Percentiles rank a stretch among this genome's conserved stretches.
phyloP scores from a whole-genome alignment of 495 filamentous ascomycete genomes.

The Cenococcum geophilum region DNA sequence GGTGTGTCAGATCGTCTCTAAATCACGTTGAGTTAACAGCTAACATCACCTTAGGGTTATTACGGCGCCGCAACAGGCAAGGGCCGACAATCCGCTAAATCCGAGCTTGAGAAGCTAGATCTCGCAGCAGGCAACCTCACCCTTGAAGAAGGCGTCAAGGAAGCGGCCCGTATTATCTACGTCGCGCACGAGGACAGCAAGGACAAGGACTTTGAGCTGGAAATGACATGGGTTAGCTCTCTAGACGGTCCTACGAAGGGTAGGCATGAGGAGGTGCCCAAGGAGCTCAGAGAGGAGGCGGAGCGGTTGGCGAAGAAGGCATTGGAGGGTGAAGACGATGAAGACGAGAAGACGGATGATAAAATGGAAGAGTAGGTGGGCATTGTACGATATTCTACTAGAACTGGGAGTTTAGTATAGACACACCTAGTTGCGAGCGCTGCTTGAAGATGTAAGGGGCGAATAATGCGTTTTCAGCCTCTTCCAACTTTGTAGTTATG shows the following conservation, averaged over 20 bases:
- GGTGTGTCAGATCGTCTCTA: slow-evolving; percentile 45
- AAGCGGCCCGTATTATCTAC: slow-evolving; percentile 94
- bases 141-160: slow-evolving; percentile 82
- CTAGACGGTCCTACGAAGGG: slow-evolving; percentile 81
- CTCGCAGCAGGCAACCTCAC: slow-evolving; percentile 70
- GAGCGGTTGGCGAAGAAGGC: slow-evolving; percentile 53
- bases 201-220: slow-evolving; percentile 98
- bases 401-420: slow-evolving; percentile 5
- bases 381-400: slow-evolving; percentile 21
- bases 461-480: too few species aligned
- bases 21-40: slow-evolving; percentile 12
- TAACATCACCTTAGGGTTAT: slow-evolving; percentile 59
- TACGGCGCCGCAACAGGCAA: slow-evolving; percentile 97
- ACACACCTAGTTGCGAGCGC: slow-evolving; percentile 2
- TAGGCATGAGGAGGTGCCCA: slow-evolving; percentile 84
- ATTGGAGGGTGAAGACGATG: slow-evolving; percentile 41
- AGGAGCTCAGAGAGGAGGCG: slow-evolving; percentile 80
- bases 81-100: slow-evolving; percentile 90
- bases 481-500: too few species aligned
- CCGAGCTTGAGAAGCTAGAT: slow-evolving; percentile 95
- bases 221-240: slow-evolving; percentile 96
- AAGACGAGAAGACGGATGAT: slow-evolving; percentile 36
- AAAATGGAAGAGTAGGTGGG: slow-evolving; percentile 39
- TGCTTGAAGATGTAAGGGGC: slow-evolving; percentile 3
- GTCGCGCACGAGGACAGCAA: slow-evolving; percentile 94